Evolutionary conservation across 148 eudicot genomes (phyloP).

Genomic region (Rheum nobile): DNA sequence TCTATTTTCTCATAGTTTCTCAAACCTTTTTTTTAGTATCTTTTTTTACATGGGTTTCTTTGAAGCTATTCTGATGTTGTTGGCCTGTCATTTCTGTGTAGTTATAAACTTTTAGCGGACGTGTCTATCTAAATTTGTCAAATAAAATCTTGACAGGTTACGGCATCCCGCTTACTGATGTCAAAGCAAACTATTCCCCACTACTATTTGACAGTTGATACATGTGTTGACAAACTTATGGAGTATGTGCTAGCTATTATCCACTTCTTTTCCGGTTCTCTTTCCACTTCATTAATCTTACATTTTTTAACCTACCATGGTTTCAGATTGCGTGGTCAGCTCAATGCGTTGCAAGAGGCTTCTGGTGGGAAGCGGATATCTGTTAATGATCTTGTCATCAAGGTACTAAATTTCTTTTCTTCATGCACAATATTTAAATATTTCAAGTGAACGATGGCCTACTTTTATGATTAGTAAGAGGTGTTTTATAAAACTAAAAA

Average conservation of each 20-base stretch:
- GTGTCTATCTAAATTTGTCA: constrained; percentile 75
- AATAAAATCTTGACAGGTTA: constrained; percentile 42
- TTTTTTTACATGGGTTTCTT: neutral
- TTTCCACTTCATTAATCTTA: constrained; percentile 9
- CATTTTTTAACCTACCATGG: neutral
- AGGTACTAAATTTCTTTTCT: constrained; percentile 33
- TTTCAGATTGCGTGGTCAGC: constrained; percentile 56
- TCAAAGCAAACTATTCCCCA: too few relatives aligned
- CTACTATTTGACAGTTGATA: too few relatives aligned
- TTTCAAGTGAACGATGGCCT: neutral
- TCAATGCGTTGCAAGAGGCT: constrained; percentile 80
- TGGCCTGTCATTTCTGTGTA: neutral
- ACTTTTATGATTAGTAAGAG: neutral
- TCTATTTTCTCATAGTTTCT: neutral
- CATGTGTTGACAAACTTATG: too few relatives aligned
- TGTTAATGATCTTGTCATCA: constrained; percentile 87
- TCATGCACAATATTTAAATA: neutral
- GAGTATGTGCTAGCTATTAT: constrained; percentile 41
- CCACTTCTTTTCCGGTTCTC: neutral
- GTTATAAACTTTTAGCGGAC: constrained; percentile 2
- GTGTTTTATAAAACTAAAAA: neutral
- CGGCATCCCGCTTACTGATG: too few relatives aligned
- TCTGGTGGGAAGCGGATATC: constrained; percentile 93
- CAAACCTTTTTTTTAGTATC: neutral
- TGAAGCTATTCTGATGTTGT: too few relatives aligned